Evolutionary conservation across 345 rosid species (phyloP), one percentile per base, ranked within the genome.

Genomic region (Gossypium herbaceum): DNA sequence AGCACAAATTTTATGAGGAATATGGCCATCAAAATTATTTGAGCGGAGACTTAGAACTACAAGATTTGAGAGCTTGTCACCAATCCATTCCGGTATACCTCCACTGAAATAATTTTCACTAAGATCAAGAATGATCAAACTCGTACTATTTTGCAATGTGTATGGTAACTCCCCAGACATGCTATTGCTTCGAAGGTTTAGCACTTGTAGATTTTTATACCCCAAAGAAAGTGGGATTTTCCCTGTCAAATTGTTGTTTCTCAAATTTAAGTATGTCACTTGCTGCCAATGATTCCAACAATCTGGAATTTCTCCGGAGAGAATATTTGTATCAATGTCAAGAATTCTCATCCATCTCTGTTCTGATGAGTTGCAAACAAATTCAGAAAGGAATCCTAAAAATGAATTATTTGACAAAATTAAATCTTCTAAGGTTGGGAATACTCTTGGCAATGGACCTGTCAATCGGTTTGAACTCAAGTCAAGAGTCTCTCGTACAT

Each of bases 391-490:
- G 3, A 22, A 55, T 2, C 24, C 25, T 54, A 9, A 82, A 67
- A 67, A 67, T 12, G 8, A 66, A 44, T 66, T 66, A 2, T 20
- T 66, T 20, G 71, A 20, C 9, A 66, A 20, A 66, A 75, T 58
- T 78, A 85, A 47, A 72, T 77, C 17, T 88, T 84, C 74, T 94
- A 24, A 3, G 27, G 22, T 4, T 7, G 43, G 15, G 0, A 24
- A n/a, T 2, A 50, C 12, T 24, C 7, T 4, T 8, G 73, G 73
- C 3, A 71, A 16, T 19, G 61, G 56, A 5, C 62, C 73, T 3
- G 44, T 27, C 24, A 71, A 51, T 1, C 9, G 48, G 11, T 71
- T 71, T 22, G 47, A 71, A 9, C 60, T 51, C 47, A 71, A 54
- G 34, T 71, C 73, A 17, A 16, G 2, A 13, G 0, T 0, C 0